phyloP scores from a whole-genome alignment of 2,329 filamentous ascomycete species.

The Apiospora koreana region DNA sequence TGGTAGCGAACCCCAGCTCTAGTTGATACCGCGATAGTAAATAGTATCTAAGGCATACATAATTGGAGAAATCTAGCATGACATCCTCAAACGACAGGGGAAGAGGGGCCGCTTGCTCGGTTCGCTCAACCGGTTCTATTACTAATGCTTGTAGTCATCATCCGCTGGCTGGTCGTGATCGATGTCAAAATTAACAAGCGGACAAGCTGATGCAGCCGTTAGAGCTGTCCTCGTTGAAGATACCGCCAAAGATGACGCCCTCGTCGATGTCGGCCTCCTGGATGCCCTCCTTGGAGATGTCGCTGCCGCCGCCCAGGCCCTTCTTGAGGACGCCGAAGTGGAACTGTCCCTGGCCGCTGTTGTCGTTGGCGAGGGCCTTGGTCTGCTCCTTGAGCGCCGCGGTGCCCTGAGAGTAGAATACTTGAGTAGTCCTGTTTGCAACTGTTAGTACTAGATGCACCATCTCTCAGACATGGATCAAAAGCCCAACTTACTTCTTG shows the following conservation, averaged over 20 bases:
- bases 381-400: conserved; percentile 49
- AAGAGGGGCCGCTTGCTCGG: too few relatives aligned
- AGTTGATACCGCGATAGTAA: not conserved
- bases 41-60: too few relatives aligned
- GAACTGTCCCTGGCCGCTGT: conserved; percentile 60
- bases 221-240: conserved; percentile 54
- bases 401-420: conserved; percentile 56
- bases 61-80: too few relatives aligned
- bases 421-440: conserved; percentile 49
- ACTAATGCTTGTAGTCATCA: too few relatives aligned
- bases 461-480: too few relatives aligned
- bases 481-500: conserved; percentile 54
- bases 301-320: conserved; percentile 44
- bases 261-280: conserved; percentile 52
- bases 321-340: conserved; percentile 67
- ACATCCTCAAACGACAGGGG: too few relatives aligned
- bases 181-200: not conserved
- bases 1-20: not conserved
- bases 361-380: conserved; percentile 47
- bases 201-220: conserved; percentile 39
- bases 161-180: too few relatives aligned
- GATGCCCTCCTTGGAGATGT: conserved; percentile 49
- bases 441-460: not conserved
- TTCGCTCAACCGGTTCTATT: too few relatives aligned
- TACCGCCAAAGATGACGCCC: conserved; percentile 52